Base-by-base conservation (phyloP, 202 grass and related monocot species). In the Cymbopogon flexuosus region DNA sequence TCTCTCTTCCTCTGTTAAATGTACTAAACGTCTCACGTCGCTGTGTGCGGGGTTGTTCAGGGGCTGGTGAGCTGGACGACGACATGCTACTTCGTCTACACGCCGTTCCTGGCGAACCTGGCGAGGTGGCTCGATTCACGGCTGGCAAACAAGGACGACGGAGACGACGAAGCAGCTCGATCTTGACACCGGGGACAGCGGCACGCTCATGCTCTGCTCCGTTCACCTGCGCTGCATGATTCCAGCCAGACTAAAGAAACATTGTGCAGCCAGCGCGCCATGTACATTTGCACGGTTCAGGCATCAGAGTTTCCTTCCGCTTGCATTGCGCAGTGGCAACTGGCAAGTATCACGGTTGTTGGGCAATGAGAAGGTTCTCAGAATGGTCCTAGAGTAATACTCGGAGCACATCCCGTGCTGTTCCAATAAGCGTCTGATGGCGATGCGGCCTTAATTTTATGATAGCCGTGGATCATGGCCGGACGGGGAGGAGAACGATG, bases 1-100 rank as follows among this genome's bases (percentile, higher is more conserved):
- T 11, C 15, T n/a, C 8, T 5, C 8, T 16, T 29, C 40, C 41
- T 46, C 40, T 46, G 13, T 16, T 27, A 24, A 5, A 69, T 10
- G 31, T 1, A 8, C 27, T n/a, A 27, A 1, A 27, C 24, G 10
- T 51, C 42, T 51, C 29, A 65, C 42, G 75, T 51, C 76, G 6
- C 29, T 30, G 46, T 51, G 46, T 16, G 43, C 43, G 43, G 23
- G 3, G 37, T 40, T 34, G 75, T 63, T 54, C 94, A 94, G 95
- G 95, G 92, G 35, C 71, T 98, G 76, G 82, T 94, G 80, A 98
- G 92, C 73, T 98, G 95, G 95, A 94, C 95, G 64, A 62, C 85
- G 9, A 97, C 90, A 29, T 97, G 92, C 77, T 97, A 97, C 74
- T 94, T 97, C 65, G 92, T 94, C 73, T 93, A 94, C 79, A 92